phyloP scores from a whole-genome alignment of 352 stramenopile species.

The Phytophthora pseudosyringae region DNA sequence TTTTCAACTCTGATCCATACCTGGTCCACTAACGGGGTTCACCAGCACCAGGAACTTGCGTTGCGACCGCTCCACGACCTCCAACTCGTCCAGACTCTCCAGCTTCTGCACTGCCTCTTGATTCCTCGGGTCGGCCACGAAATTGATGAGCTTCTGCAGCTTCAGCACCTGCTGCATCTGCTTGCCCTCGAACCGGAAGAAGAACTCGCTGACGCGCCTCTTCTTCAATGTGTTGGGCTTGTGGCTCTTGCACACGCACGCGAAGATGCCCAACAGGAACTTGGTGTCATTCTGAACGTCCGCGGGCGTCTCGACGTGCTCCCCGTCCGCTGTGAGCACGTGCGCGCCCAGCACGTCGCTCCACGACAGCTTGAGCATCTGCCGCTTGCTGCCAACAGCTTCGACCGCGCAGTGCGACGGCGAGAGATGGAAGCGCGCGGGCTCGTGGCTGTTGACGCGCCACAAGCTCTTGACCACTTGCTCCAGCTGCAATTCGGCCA shows the following conservation, averaged over 20 bases:
- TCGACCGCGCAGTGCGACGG: constrained; percentile 28
- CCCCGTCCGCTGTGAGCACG: constrained; percentile 51
- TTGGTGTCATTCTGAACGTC: constrained; percentile 18
- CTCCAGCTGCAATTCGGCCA: constrained; percentile 40
- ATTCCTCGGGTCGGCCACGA: constrained; percentile 56
- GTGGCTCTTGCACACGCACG: constrained; percentile 41
- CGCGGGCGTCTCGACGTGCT: constrained; percentile 36
- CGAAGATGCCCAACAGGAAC: constrained; percentile 59
- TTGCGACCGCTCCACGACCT: constrained; percentile 16
- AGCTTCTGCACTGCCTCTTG: constrained; percentile 23
- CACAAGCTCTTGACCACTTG: constrained; percentile 41
- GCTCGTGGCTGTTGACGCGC: constrained; percentile 30
- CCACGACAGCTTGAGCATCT: constrained; percentile 45
- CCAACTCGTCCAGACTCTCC: constrained; percentile 41
- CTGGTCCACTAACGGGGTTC: constrained; percentile 70
- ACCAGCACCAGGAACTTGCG: constrained; percentile 74
- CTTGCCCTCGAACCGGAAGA: constrained; percentile 52
- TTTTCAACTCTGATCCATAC: constrained; percentile 9
- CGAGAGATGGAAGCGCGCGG: constrained; percentile 32
- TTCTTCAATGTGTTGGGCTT: constrained; percentile 45
- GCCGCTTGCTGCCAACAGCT: constrained; percentile 5
- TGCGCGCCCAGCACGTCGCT: constrained; percentile 61
- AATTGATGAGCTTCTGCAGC: constrained; percentile 53
- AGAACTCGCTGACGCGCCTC: constrained; percentile 46
- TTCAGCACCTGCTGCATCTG: constrained; percentile 45